Base-by-base conservation (phyloP, 306 rosid genomes). In the Hippophae rhamnoides region DNA sequence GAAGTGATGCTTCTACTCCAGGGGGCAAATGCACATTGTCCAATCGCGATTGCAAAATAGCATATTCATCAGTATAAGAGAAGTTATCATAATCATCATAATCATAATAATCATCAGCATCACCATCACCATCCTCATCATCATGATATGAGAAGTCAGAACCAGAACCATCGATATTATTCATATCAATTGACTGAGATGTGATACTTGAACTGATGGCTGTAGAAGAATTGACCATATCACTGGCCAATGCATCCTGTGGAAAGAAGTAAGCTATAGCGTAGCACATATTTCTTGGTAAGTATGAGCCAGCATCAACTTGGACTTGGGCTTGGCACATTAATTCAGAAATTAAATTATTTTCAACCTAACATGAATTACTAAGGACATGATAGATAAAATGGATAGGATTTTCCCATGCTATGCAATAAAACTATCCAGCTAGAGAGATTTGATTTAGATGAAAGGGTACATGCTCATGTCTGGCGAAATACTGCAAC, bases 21-120 rank as follows among this genome's bases (percentile, higher is more conserved):
- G 95, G 75, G 62, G 95, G 95, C 60, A 84, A 79, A 78, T 87
- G 79, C 80, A 75, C 95, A 56, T 27, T 77, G 74, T 87, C 95
- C 75, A 87, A 84, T 9, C 84, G 86, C 51, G 74, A 72, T 74
- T 77, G 84, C 81, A 87, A 66, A 23, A 40, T 60, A 6, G 66
- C 27, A 60, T 77, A 81, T 43, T 74, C 65, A 51, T 84, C 81
- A 61, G 70, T 80, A 47, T 27, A 66, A 48, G 68, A 63, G 9
- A 62, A 69, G 1, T 72, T 72, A 23, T 81, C 79, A 61, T 76
- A 41, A 38, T 76, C 77, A 13, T 77, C 69, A 51, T 43, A 66
- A 56, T 72, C 77, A 52, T 58, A 71, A 60, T 6, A 67, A 61
- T 77, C 86, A 13, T 85, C 89, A 8, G 49, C 70, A 40, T 63